Evolutionary conservation across 129 eudicot genomes (phyloP).

Genomic region (Pseudognaphalium luteoalbum): DNA sequence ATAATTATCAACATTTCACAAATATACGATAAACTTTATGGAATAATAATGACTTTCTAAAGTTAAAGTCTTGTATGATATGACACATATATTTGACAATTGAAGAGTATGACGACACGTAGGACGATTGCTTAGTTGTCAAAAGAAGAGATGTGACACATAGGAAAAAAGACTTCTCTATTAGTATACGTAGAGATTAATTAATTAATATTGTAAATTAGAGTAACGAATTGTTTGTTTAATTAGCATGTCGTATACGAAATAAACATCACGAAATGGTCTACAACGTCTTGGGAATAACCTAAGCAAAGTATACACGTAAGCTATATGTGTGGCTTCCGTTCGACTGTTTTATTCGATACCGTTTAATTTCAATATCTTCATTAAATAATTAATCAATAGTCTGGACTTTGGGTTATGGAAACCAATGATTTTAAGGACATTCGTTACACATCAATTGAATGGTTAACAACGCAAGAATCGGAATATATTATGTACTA

Average conservation of each 20-base stretch:
- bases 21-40: no score
- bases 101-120: no score
- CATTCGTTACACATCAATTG: background rate
- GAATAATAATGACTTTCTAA: no score
- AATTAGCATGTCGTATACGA: background rate
- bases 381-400: background rate
- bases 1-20: no score
- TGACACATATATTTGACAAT: no score
- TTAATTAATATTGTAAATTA: no score
- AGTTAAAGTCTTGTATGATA: no score
- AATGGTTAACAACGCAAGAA: slow-evolving; percentile 17
- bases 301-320: slow-evolving; percentile 4
- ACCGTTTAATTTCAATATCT: background rate
- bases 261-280: background rate
- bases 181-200: no score
- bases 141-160: no score
- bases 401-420: background rate
- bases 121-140: no score
- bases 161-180: no score
- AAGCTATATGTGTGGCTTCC: background rate
- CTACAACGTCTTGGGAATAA: background rate
- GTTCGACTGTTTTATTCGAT: background rate
- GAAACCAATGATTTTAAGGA: background rate
- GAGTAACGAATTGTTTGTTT: no score
- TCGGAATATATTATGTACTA: background rate